Evolutionary conservation across 208 protist species (phyloP), one percentile per base, ranked within the genome.

Genomic region (Leishmania tropica): DNA sequence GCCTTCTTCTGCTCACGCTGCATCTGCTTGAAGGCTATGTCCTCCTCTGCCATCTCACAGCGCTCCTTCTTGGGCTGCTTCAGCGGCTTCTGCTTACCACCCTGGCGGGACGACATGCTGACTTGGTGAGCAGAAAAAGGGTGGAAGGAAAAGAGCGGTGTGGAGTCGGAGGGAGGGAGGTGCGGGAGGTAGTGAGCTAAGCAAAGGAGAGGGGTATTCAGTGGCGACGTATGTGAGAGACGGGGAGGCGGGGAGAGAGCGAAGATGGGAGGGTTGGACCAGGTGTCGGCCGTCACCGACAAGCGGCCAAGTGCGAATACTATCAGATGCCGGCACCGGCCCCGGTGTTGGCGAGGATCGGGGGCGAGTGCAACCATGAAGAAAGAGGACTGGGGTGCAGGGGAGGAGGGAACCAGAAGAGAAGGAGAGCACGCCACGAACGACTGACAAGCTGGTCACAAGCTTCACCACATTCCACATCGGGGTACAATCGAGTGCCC

Each of bases 21-120:
- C 84, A 91, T 94, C 79, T 94, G 84, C 89, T 94, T 93, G 74
- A 95, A 91, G 68, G 90, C 93, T 2, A 89, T 51, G 51, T 97
- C 94, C 28, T 96, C 93, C 48, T 97, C 94, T 70, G 90, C 88
- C 75, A 80, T 48, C 19, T 96, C 94, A 54, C 31, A 31, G 31
- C 84, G 85, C 17, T 92, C 88, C 93, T 97, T 97, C 88, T 96
- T 97, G 56, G 94, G 91, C 56, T 91, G 90, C 88, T 96, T 97
- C 75, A 97, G 89, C 65, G 94, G 94, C 86, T 97, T 97, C 79
- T 96, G 93, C 86, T 97, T 97, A 45, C 94, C 94, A 85, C 94
- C 94, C 81, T 96, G 92, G 81, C 94, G 92, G 67, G 92, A 91
- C 19, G 92, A 95, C 94, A 97, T 94, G 7, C 53, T 91, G 47